Percentiles rank a stretch among this genome's conserved stretches.
phyloP scores from a whole-genome alignment of 2,329 filamentous ascomycete genomes.

The Sphaerostilbella broomeana region DNA sequence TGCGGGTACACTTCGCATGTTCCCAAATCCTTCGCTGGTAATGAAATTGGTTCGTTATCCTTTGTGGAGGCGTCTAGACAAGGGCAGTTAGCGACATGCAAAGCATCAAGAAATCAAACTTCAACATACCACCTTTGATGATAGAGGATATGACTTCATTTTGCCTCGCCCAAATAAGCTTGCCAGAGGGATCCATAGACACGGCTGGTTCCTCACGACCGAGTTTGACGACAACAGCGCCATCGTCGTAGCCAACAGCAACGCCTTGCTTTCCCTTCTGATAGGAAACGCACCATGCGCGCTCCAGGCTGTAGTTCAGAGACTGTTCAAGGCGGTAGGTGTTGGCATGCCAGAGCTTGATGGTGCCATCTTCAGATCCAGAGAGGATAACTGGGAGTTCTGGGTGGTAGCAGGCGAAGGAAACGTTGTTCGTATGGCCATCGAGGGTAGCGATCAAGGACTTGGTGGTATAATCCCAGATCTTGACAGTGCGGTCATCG shows the following conservation, averaged over 20 bases:
- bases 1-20: constrained; percentile 96
- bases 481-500: constrained; percentile 92
- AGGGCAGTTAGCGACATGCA: constrained; percentile 22
- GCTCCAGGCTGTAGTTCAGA: constrained; percentile 88
- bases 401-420: constrained; percentile 95
- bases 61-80: constrained; percentile 66
- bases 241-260: constrained; percentile 94
- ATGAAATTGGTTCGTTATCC: constrained; percentile 77
- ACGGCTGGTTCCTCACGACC: constrained; percentile 95
- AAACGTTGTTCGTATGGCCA: constrained; percentile 96
- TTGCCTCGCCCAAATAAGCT: constrained; percentile 92
- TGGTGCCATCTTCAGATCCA: constrained; percentile 92
- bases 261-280: constrained; percentile 92
- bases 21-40: constrained; percentile 90
- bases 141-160: constrained; percentile 93
- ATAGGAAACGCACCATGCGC: constrained; percentile 96
- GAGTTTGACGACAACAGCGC: constrained; percentile 95
- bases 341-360: constrained; percentile 98
- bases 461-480: constrained; percentile 99
- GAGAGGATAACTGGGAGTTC: constrained; percentile 96
- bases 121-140: constrained; percentile 80
- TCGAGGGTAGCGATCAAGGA: constrained; percentile 93
- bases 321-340: constrained; percentile 96
- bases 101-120: constrained; percentile 19
- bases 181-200: constrained; percentile 93